Evolutionary conservation across 1,284 basidiomycete genomes (phyloP).

Genomic region (Neonothopanus nambi): DNA sequence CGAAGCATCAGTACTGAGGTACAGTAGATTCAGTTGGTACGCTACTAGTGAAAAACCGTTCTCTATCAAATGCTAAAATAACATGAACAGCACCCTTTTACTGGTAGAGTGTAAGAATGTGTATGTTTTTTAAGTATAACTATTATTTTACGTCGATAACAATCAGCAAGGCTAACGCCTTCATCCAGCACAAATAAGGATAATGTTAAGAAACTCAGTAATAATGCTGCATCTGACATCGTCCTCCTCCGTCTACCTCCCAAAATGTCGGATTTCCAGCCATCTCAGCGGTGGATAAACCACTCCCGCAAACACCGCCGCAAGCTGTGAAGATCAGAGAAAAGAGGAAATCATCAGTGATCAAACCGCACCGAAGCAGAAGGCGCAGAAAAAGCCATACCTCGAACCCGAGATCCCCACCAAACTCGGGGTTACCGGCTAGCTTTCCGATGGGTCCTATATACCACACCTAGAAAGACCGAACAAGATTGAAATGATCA

Average conservation of each 20-base stretch:
- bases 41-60: no score
- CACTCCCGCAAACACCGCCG: conserved; percentile 42
- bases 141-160: no score
- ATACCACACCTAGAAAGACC: conserved; percentile 43
- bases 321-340: conserved; percentile 31
- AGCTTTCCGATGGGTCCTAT: conserved; percentile 48
- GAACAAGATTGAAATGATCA: not conserved
- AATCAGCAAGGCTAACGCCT: no score
- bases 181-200: no score
- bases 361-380: not conserved
- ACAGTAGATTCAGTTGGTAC: no score
- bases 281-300: conserved; percentile 43
- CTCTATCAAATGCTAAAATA: no score
- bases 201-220: no score
- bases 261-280: conserved; percentile 43
- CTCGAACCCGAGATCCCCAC: conserved; percentile 63
- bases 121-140: no score
- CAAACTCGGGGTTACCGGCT: conserved; percentile 39
- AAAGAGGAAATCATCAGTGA: conserved; percentile 1
- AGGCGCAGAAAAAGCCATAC: conserved; percentile 25
- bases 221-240: no score
- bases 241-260: conserved; percentile 14
- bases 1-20: no score
- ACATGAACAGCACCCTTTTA: no score
- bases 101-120: no score